These are phyloP conservation scores for Malus sieversii DNA, from an alignment of 306 rosid species.

Conservation along the genomic window DNA sequence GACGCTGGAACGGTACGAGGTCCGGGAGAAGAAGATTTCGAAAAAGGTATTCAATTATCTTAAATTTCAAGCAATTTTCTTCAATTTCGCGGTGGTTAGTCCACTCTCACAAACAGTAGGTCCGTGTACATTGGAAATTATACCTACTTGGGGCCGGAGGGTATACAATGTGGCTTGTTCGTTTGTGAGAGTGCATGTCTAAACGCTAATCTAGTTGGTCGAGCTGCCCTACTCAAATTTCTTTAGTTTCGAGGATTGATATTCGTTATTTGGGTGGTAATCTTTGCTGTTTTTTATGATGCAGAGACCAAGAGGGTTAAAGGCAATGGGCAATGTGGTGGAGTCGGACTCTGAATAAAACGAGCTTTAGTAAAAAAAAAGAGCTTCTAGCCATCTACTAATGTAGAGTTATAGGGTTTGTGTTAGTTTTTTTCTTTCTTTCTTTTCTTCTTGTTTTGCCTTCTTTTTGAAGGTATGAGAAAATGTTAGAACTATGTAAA, in stretches of 20 bases:
- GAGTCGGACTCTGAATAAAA: conserved; percentile 69
- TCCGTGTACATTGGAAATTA: background rate
- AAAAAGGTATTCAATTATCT: conserved; percentile 45
- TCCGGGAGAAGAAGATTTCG: conserved; percentile 83
- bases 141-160: background rate
- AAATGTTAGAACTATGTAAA: conserved; percentile 29
- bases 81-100: no score
- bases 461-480: conserved; percentile 11
- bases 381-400: background rate
- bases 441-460: background rate
- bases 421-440: background rate
- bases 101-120: background rate
- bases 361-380: background rate
- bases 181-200: background rate
- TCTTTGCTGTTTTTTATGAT: background rate
- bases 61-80: no score
- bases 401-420: conserved; percentile 8
- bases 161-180: background rate
- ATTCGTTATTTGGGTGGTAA: background rate
- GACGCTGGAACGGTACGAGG: conserved; percentile 80
- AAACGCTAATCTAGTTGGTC: background rate
- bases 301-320: conserved; percentile 91
- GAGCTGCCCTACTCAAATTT: no score
- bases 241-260: background rate
- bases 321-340: conserved; percentile 91